These are phyloP conservation scores for Glomus cerebriforme DNA, from an alignment of 192 early-diverging fungal genomes.

Conservation along the genomic window DNA sequence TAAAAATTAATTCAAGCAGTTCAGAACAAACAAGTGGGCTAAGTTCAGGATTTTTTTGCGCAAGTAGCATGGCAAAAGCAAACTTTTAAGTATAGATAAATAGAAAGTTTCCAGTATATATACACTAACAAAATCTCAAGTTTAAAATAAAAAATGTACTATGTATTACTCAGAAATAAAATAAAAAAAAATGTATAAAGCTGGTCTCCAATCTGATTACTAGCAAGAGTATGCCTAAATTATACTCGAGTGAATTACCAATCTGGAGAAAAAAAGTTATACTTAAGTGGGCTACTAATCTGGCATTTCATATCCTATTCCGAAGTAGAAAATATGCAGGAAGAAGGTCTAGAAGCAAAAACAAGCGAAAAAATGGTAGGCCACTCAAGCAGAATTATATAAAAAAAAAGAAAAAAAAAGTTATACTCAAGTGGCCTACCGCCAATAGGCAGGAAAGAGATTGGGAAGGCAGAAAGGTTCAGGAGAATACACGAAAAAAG, in stretches of 20 bases:
- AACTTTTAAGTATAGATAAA: too few relatives aligned
- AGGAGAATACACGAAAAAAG: too few relatives aligned
- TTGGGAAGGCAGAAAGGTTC: too few relatives aligned
- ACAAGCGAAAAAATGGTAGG: not conserved
- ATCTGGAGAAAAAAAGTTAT: too few relatives aligned
- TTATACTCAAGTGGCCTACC: not conserved
- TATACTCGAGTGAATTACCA: too few relatives aligned
- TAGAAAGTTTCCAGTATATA: too few relatives aligned
- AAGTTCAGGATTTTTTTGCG: conserved; percentile 4
- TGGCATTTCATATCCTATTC: not conserved
- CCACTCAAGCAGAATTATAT: not conserved
- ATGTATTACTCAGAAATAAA: not conserved
- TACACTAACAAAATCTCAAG: too few relatives aligned
- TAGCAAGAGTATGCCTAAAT: too few relatives aligned
- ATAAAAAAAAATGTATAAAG: not conserved
- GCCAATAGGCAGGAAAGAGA: too few relatives aligned
- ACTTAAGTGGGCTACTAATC: too few relatives aligned
- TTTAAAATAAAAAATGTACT: too few relatives aligned
- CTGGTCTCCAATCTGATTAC: not conserved
- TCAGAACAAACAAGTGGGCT: not conserved
- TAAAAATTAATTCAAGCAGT: conserved; percentile 11
- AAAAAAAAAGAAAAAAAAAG: not conserved
- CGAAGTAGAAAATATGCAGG: not conserved
- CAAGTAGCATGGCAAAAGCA: too few relatives aligned
- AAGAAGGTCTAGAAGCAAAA: not conserved